These are phyloP conservation scores for Scutellaria barbata DNA, from an alignment of 257 asterid genomes.

Conservation along the genomic window DNA sequence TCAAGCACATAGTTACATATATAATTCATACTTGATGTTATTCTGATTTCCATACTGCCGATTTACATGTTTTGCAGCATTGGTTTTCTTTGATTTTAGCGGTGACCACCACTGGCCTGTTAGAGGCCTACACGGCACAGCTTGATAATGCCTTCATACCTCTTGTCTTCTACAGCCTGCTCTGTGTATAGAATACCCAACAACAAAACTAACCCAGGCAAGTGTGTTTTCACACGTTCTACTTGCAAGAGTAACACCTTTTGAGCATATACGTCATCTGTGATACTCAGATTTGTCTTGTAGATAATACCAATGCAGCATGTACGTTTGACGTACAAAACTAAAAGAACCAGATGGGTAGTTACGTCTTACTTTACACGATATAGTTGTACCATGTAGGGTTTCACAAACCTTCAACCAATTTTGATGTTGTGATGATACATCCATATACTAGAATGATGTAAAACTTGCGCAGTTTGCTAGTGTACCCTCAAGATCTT, in stretches of 20 bases:
- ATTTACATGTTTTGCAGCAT: constrained; percentile 60
- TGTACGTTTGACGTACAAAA: constrained; percentile 19
- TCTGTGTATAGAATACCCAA: constrained; percentile 58
- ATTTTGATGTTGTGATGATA: constrained; percentile 3
- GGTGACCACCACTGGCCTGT: constrained; percentile 73
- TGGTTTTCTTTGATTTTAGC: constrained; percentile 86
- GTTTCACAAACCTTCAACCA: constrained; percentile 1
- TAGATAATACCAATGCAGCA: constrained; percentile 42
- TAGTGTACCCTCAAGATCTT: background rate
- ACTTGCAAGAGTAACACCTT: constrained; percentile 19
- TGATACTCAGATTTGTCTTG: constrained; percentile 27
- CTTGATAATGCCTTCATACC: constrained; percentile 99
- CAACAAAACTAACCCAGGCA: background rate
- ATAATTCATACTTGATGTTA: background rate
- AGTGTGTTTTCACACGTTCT: constrained; percentile 10
- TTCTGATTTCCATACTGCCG: constrained; percentile 33
- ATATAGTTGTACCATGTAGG: background rate
- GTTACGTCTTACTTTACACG: constrained; percentile 3
- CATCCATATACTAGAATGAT: constrained; percentile 19
- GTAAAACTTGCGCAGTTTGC: background rate
- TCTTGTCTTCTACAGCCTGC: constrained; percentile 88
- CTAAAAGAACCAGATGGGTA: background rate
- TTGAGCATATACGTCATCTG: background rate
- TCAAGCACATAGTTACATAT: background rate
- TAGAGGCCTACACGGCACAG: constrained; percentile 98